Evolutionary conservation across 2,329 filamentous ascomycete genomes (phyloP).

Genomic region (Aspergillus felis): DNA sequence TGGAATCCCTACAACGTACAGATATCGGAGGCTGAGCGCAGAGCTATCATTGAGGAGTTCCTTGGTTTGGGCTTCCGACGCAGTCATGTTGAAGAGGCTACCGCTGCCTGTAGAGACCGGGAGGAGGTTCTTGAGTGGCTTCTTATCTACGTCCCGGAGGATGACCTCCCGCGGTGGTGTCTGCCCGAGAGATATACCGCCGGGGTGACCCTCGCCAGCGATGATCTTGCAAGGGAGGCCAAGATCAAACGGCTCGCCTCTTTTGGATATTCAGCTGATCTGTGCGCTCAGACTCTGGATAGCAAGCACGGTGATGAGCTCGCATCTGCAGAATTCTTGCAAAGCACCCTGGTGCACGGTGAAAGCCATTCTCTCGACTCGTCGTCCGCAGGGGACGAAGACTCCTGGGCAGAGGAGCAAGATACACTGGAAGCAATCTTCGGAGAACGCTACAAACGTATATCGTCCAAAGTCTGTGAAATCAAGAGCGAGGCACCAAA

Average conservation of each 20-base stretch:
- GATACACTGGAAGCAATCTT: constrained; percentile 81
- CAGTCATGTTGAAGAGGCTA: constrained; percentile 85
- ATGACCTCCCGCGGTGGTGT: constrained; percentile 90
- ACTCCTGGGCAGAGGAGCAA: constrained; percentile 81
- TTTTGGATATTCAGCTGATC: constrained; percentile 78
- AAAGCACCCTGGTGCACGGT: constrained; percentile 61
- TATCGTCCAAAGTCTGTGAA: constrained; percentile 63
- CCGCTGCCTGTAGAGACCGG: constrained; percentile 79
- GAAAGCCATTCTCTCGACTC: constrained; percentile 10
- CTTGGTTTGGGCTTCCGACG: constrained; percentile 77
- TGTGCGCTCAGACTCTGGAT: constrained; percentile 76
- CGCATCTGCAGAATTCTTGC: constrained; percentile 73
- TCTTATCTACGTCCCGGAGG: constrained; percentile 92
- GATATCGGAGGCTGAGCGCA: constrained; percentile 57
- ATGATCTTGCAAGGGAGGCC: constrained; percentile 74
- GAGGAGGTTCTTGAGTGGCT: constrained; percentile 96
- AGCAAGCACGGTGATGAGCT: constrained; percentile 68
- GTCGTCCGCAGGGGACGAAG: constrained; percentile 33
- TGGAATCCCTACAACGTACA: constrained; percentile 81
- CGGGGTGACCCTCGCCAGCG: constrained; percentile 79
- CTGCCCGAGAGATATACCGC: constrained; percentile 88
- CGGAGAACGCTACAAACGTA: constrained; percentile 64
- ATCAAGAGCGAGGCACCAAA: constrained; percentile 58
- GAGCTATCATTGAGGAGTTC: constrained; percentile 67
- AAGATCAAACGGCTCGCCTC: constrained; percentile 77